These are phyloP conservation scores for Verruconis gallopava DNA, from an alignment of 2,329 filamentous ascomycete genomes.

Conservation along the genomic window DNA sequence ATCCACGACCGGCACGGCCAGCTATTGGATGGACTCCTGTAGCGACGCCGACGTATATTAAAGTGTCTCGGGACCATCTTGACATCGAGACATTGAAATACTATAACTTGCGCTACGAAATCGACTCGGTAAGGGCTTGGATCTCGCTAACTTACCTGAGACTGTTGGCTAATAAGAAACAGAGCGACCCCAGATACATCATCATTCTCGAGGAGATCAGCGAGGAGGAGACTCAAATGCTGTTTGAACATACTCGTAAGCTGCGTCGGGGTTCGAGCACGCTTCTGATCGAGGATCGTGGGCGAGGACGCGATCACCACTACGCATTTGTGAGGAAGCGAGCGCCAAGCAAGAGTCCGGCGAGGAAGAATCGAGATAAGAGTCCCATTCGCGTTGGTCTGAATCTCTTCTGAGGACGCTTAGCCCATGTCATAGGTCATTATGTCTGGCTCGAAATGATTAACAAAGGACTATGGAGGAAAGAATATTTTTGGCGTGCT, in stretches of 20 bases:
- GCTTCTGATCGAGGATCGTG: constrained; percentile 31
- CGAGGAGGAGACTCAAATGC: constrained; percentile 33
- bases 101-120: constrained; percentile 36
- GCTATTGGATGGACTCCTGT: not conserved
- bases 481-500: too few species aligned
- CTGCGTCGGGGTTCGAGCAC: constrained; percentile 24
- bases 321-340: constrained; percentile 33
- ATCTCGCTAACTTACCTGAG: not conserved
- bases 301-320: constrained; percentile 25
- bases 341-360: constrained; percentile 4
- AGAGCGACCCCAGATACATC: constrained; percentile 34
- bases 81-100: constrained; percentile 34
- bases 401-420: constrained; percentile 1
- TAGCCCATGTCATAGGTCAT: too few species aligned
- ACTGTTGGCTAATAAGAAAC: constrained; percentile 3
- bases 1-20: constrained; percentile 12
- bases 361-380: not conserved
- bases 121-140: constrained; percentile 28
- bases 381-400: constrained; percentile 5
- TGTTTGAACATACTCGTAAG: constrained; percentile 38
- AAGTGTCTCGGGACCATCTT: constrained; percentile 33
- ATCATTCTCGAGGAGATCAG: constrained; percentile 38
- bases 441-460: too few species aligned
- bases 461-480: too few species aligned
- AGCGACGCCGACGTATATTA: constrained; percentile 31